These are phyloP conservation scores for Yamadazyma mexicana DNA, from an alignment of 1,139 yeast genomes.

Conservation along the genomic window DNA sequence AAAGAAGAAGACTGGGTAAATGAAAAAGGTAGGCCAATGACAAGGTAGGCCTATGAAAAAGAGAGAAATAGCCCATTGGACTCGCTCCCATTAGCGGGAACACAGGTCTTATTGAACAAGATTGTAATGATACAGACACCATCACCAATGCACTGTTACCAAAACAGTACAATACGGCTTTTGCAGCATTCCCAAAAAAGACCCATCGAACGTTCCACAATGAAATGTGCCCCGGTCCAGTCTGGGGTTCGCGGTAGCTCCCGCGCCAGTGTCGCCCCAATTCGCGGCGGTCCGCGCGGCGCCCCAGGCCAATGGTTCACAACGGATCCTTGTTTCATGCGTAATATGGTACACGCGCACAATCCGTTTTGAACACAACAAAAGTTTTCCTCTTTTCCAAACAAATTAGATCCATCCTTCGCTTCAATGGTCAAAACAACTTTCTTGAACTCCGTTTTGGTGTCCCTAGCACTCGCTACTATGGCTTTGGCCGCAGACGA, in stretches of 20 bases:
- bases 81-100: no score
- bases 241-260: no score
- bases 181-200: no score
- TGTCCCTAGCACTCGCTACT: slow-evolving; percentile 5
- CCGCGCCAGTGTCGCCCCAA: neutral
- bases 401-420: neutral
- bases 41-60: slow-evolving; percentile 30
- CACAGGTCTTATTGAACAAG: no score
- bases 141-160: no score
- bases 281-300: neutral
- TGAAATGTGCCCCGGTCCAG: no score
- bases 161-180: no score
- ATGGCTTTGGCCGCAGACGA: slow-evolving; percentile 14
- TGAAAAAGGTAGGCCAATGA: slow-evolving; percentile 9
- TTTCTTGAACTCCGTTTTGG: neutral
- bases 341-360: neutral
- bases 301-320: slow-evolving; percentile 1
- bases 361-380: slow-evolving; percentile 1
- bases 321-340: neutral
- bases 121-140: no score
- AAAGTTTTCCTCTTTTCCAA: neutral
- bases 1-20: slow-evolving; percentile 25
- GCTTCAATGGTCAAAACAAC: neutral
- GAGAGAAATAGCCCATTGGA: neutral
- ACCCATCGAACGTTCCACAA: no score